Base-by-base conservation (phyloP, 148 eudicot species). In the Camellia granthamiana region DNA sequence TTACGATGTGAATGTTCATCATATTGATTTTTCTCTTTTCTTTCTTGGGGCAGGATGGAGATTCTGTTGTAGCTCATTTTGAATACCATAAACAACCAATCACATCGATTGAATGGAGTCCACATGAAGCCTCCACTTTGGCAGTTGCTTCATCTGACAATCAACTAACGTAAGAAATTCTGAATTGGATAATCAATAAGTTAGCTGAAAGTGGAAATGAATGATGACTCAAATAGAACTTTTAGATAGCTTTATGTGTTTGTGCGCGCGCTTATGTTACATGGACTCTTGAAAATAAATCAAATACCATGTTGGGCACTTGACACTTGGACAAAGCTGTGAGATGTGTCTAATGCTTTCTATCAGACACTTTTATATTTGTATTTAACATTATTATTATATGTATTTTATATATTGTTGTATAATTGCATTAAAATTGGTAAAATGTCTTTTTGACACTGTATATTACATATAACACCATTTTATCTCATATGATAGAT, bases 71-170 rank as follows among this genome's bases (percentile, higher is more conserved):
- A 65, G 97, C 98, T 4, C 92, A 92, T 78, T 96, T 94, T 81
- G 89, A 89, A 64, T 92, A 96, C 86, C 99, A 96, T 81, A 96
- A 92, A 73, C 94, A 89, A 76, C 97, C 99, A 7, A 90, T 96
- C 76, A 96, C 99, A 73, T 96, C 99, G 23, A 92, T 96, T 58
- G 98, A 96, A 83, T 96, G 99, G 99, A 94, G 98, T 79, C 94
- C 97, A 7, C 99, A 94, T 69, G 98, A 94, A 86, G 89, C 89
- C 47, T 94, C 99, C 54, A 91, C 97, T 63, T 83, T 96, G 81
- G 92, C 98, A 49, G 98, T 92, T 74, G 81, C 95, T 77, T 96
- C 99, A 80, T 80, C 98, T 0, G 99, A 96, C 81, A 89, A 96
- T 88, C 99, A 92, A 82, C 86, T 96, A 72, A 92, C 99, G 99